Percentiles rank a stretch among this genome's conserved stretches.
These are phyloP conservation scores for Leishmania braziliensis DNA, from an alignment of 208 protist species.

Conservation along the genomic window DNA sequence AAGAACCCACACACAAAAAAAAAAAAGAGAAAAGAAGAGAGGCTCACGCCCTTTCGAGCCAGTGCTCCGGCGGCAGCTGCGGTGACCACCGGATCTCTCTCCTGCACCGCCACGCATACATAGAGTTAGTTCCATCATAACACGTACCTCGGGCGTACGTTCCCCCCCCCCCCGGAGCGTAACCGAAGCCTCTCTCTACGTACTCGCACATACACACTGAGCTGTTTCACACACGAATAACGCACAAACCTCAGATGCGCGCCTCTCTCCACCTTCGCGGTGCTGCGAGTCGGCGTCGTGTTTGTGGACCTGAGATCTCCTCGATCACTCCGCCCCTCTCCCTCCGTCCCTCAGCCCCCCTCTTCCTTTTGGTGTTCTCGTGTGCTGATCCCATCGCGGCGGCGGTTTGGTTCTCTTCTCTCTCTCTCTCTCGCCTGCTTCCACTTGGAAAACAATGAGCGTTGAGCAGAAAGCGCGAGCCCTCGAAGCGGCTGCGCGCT, in stretches of 20 bases:
- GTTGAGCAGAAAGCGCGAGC: neutral
- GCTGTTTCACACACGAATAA: neutral
- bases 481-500: neutral
- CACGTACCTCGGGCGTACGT: neutral
- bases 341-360: neutral
- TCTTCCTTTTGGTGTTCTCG: neutral
- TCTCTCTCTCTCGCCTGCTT: slow-evolving; percentile 1
- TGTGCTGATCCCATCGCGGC: neutral
- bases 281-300: neutral
- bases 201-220: neutral
- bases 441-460: neutral
- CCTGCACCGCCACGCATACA: neutral
- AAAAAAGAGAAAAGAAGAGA: neutral
- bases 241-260: neutral
- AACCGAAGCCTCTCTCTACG: neutral
- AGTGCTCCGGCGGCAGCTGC: too few relatives aligned
- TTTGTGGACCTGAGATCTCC: neutral
- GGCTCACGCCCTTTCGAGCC: neutral
- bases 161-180: neutral
- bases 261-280: neutral
- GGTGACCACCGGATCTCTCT: neutral
- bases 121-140: neutral
- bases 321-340: neutral
- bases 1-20: neutral
- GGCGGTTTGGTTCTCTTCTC: neutral